Conservation (phyloP, 176 grass and related monocot species). For the Triticum dicoccoides region DNA sequence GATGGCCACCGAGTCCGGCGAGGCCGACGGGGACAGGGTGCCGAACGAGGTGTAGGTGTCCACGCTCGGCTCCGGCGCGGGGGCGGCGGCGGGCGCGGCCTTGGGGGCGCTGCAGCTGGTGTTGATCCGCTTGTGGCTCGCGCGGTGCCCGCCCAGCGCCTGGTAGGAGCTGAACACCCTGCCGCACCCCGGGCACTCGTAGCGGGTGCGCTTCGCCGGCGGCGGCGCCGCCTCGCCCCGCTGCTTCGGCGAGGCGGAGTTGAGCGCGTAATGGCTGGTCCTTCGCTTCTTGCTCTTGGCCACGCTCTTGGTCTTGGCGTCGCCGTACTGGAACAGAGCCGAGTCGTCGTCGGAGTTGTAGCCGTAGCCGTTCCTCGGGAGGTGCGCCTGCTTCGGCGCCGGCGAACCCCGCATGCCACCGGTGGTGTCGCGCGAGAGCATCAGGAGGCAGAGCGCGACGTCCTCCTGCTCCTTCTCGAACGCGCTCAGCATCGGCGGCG, state of each 20-base stretch:
- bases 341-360: slow-evolving; percentile 29
- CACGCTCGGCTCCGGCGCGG: slow-evolving; percentile 33
- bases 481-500: slow-evolving; percentile 25
- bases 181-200: slow-evolving; percentile 53
- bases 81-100: background rate
- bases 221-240: background rate
- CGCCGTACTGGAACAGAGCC: slow-evolving; percentile 17
- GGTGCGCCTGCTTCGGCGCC: background rate
- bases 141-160: slow-evolving; percentile 77
- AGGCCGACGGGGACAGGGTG: slow-evolving; percentile 22
- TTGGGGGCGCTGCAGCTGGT: slow-evolving; percentile 44
- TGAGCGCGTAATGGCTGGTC: slow-evolving; percentile 23
- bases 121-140: slow-evolving; percentile 71
- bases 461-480: slow-evolving; percentile 52
- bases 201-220: slow-evolving; percentile 44
- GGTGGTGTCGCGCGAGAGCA: slow-evolving; percentile 60
- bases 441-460: slow-evolving; percentile 62
- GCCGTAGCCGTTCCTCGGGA: slow-evolving; percentile 15
- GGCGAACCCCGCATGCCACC: slow-evolving; percentile 23
- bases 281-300: slow-evolving; percentile 21
- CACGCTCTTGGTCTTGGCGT: slow-evolving; percentile 11
- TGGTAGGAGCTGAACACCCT: slow-evolving; percentile 67
- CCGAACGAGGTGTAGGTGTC: slow-evolving; percentile 43
- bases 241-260: slow-evolving; percentile 20
- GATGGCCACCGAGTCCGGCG: slow-evolving; percentile 25